A percentile compares a stretch with the other conserved stretches of the same genome.
Evolutionary conservation across 306 rosid genomes (phyloP).

Genomic region (Herpetospermum pedunculosum): DNA sequence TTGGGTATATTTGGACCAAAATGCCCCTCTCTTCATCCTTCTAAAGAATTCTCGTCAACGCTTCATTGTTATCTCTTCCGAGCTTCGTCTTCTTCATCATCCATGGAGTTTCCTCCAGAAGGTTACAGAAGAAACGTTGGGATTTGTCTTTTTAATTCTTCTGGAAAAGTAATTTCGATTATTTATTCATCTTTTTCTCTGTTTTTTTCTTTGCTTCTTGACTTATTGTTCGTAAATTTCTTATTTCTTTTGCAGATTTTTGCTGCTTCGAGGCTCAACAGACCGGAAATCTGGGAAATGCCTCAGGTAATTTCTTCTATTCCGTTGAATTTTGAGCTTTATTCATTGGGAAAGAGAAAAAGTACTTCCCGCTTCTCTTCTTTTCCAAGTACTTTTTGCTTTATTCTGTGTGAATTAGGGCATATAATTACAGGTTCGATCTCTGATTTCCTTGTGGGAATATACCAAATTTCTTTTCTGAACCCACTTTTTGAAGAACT

Average conservation of each 20-base stretch:
- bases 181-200: background rate
- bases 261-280: constrained; percentile 65
- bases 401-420: background rate
- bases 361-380: background rate
- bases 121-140: constrained; percentile 66
- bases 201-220: background rate
- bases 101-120: constrained; percentile 10
- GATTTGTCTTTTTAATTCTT: constrained; percentile 51
- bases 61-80: background rate
- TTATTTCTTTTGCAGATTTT: constrained; percentile 33
- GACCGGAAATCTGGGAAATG: constrained; percentile 75
- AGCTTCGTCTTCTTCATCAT: background rate
- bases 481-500: background rate
- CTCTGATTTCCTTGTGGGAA: background rate
- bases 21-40: background rate
- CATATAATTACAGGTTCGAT: background rate
- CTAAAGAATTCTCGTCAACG: background rate
- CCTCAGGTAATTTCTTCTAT: constrained; percentile 48
- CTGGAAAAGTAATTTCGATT: constrained; percentile 40
- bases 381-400: background rate
- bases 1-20: background rate
- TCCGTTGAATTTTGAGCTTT: background rate
- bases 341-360: background rate
- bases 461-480: background rate
- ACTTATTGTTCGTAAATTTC: no score